A percentile compares a stretch with the other conserved stretches of the same genome.
phyloP scores from a whole-genome alignment of 768 basidiomycete genomes.

The Mrakia blollopis region DNA sequence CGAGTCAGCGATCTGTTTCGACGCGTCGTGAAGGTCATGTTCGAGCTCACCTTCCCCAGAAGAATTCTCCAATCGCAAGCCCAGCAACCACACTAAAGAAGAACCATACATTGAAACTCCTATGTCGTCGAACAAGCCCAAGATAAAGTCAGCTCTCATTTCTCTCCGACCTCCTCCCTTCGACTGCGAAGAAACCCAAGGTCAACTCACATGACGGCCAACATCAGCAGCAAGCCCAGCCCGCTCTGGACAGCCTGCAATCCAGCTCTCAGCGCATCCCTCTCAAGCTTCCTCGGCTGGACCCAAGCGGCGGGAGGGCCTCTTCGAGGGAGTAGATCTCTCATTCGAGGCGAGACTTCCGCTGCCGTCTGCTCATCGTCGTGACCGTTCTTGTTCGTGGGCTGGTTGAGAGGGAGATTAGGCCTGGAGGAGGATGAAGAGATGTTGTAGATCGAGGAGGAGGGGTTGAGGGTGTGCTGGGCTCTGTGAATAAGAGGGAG shows the following conservation, averaged over 20 bases:
- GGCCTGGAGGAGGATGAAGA: background rate
- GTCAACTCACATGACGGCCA: background rate
- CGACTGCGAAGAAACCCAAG: too few species aligned
- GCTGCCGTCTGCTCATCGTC: background rate
- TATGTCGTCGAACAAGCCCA: background rate
- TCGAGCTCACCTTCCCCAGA: slow-evolving; percentile 1
- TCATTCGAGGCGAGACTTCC: background rate
- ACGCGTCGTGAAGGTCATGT: background rate
- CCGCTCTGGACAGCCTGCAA: background rate
- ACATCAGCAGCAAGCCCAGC: background rate
- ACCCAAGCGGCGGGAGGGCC: background rate
- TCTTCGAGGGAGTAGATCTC: background rate
- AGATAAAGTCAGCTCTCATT: background rate
- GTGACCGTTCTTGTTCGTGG: background rate
- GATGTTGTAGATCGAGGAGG: background rate
- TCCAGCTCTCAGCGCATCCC: background rate
- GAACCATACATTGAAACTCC: slow-evolving; percentile 7
- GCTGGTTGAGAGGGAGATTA: background rate
- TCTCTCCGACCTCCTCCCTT: background rate
- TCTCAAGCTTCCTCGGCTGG: background rate
- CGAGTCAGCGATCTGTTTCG: background rate
- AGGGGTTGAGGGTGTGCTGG: background rate
- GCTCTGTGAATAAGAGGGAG: background rate
- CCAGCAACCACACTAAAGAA: background rate
- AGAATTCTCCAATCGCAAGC: background rate